Percentiles rank a stretch among this genome's conserved stretches.
Conservation (phyloP, 1,284 basidiomycete species). For the Leccinum subspadiceum region DNA sequence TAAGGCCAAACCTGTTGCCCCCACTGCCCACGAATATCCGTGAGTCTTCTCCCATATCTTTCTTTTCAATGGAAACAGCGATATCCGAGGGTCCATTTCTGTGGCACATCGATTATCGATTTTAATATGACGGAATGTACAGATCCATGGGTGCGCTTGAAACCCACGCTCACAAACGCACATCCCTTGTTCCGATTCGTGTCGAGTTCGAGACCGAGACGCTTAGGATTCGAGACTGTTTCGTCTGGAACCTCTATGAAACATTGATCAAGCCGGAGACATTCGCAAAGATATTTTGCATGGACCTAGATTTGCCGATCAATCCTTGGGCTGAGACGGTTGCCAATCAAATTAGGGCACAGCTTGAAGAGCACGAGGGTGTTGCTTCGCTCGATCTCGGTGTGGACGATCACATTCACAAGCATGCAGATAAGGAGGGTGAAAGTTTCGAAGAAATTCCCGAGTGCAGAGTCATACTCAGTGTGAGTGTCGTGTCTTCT, state of each 20-base stretch:
- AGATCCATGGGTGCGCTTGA: slow-evolving; percentile 70
- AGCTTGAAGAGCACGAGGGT: slow-evolving; percentile 85
- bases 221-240: slow-evolving; percentile 90
- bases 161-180: slow-evolving; percentile 59
- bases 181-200: slow-evolving; percentile 85
- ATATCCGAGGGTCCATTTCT: slow-evolving; percentile 19
- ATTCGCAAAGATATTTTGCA: slow-evolving; percentile 86
- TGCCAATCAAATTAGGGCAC: slow-evolving; percentile 83
- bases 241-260: slow-evolving; percentile 95
- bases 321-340: slow-evolving; percentile 74
- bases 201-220: slow-evolving; percentile 94
- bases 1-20: slow-evolving; percentile 52
- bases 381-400: slow-evolving; percentile 77
- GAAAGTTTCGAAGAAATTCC: slow-evolving; percentile 61
- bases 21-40: slow-evolving; percentile 70
- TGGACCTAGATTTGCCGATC: slow-evolving; percentile 79
- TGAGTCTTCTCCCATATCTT: slow-evolving; percentile 41
- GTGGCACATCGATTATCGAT: slow-evolving; percentile 13
- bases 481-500: slow-evolving; percentile 52
- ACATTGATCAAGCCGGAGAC: slow-evolving; percentile 75
- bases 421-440: slow-evolving; percentile 23
- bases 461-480: slow-evolving; percentile 88
- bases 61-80: slow-evolving; percentile 12
- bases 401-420: slow-evolving; percentile 55
- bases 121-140: slow-evolving; percentile 20